A percentile compares a stretch with the other conserved stretches of the same genome.
Conservation (phyloP, 495 filamentous ascomycete genomes). For the Penicillium atrosanguineum region DNA sequence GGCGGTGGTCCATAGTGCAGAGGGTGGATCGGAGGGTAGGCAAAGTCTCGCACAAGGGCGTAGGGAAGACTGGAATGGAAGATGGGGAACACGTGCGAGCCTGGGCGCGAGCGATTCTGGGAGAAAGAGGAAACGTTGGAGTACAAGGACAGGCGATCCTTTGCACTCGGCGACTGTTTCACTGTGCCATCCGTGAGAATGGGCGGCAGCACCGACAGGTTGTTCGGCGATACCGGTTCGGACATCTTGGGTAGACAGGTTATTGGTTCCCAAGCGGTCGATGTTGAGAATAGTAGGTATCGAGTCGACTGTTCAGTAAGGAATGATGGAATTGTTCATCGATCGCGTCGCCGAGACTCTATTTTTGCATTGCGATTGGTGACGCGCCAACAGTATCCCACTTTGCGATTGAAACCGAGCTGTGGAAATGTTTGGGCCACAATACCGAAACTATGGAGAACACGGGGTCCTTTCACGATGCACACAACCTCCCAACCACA, state of each 20-base stretch:
- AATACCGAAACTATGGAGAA: background rate
- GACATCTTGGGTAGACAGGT: constrained; percentile 49
- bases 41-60: constrained; percentile 90
- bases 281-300: constrained; percentile 14
- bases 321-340: constrained; percentile 25
- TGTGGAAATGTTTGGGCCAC: background rate
- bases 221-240: constrained; percentile 51
- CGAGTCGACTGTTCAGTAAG: constrained; percentile 22
- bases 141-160: constrained; percentile 69
- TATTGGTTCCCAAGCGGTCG: constrained; percentile 4
- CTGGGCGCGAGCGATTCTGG: constrained; percentile 64
- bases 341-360: constrained; percentile 27
- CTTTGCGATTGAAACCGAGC: constrained; percentile 14
- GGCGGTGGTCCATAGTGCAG: constrained; percentile 88
- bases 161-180: constrained; percentile 63
- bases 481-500: background rate
- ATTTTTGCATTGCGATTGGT: constrained; percentile 43
- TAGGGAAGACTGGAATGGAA: constrained; percentile 90
- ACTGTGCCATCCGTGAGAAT: constrained; percentile 37
- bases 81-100: constrained; percentile 72
- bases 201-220: constrained; percentile 42
- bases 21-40: constrained; percentile 78
- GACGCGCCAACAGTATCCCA: constrained; percentile 24
- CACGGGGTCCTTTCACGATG: background rate
- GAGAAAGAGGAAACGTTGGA: constrained; percentile 58